A percentile compares a stretch with the other conserved stretches of the same genome.
Evolutionary conservation across 1,284 basidiomycete species (phyloP).

Genomic region (Naganishia albida): DNA sequence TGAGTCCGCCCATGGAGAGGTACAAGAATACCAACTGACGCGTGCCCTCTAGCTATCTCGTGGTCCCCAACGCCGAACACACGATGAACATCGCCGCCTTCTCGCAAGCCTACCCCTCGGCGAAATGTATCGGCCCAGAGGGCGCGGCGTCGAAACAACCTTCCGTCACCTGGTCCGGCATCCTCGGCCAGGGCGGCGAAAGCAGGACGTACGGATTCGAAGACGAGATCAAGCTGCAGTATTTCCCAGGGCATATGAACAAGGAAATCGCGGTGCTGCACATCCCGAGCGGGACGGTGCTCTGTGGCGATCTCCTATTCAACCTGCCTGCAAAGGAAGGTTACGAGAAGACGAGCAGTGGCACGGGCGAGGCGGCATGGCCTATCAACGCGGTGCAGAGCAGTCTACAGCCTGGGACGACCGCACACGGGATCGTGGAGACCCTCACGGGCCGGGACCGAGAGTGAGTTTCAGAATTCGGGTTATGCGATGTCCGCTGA

Average conservation of each 20-base stretch:
- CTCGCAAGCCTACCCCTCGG: constrained; percentile 67
- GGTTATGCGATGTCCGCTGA: constrained; percentile 3
- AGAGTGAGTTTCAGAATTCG: constrained; percentile 57
- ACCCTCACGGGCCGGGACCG: constrained; percentile 62
- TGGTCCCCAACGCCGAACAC: constrained; percentile 57
- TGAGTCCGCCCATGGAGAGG: constrained; percentile 45
- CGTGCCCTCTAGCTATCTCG: constrained; percentile 51
- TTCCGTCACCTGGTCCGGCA: constrained; percentile 54
- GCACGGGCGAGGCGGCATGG: constrained; percentile 58
- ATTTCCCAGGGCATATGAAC: constrained; percentile 78
- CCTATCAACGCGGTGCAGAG: constrained; percentile 43
- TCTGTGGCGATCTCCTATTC: constrained; percentile 85
- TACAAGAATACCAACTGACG: constrained; percentile 4
- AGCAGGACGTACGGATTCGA: constrained; percentile 72
- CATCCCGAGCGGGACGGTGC: constrained; percentile 70
- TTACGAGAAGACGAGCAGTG: constrained; percentile 59
- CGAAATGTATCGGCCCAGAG: constrained; percentile 61
- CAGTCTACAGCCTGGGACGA: constrained; percentile 62
- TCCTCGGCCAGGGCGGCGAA: constrained; percentile 51
- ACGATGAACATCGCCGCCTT: constrained; percentile 55
- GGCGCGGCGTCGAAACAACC: constrained; percentile 54
- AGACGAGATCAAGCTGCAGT: constrained; percentile 63
- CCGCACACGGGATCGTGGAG: constrained; percentile 62
- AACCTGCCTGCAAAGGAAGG: constrained; percentile 87
- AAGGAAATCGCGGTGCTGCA: constrained; percentile 91